Conservation (phyloP, 805 yeast genomes). For the Ogataea philodendri region DNA sequence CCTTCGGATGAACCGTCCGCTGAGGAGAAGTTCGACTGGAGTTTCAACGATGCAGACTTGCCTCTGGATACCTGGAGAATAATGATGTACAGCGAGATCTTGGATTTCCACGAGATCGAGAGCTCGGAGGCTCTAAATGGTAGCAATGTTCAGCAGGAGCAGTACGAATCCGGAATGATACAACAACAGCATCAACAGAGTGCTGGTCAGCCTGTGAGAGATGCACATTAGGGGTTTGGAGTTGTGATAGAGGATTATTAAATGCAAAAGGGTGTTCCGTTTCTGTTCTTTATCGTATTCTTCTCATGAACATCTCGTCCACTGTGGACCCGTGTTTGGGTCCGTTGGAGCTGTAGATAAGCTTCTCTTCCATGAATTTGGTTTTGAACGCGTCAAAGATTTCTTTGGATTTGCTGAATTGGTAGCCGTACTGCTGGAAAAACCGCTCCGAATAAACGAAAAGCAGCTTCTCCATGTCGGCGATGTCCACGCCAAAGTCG, state of each 20-base stretch:
- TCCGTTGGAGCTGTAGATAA: constrained; percentile 15
- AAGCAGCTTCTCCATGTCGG: constrained; percentile 35
- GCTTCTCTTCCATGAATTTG: constrained; percentile 35
- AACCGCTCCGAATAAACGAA: constrained; percentile 34
- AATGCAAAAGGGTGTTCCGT: no score
- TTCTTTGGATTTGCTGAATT: constrained; percentile 29
- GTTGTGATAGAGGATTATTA: constrained; percentile 4
- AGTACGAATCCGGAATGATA: constrained; percentile 24
- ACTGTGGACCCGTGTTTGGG: constrained; percentile 15
- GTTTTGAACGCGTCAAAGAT: constrained; percentile 31
- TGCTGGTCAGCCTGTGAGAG: constrained; percentile 9
- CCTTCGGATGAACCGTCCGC: constrained; percentile 97
- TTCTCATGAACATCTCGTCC: constrained; percentile 25
- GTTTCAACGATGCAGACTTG: constrained; percentile 94
- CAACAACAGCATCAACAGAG: constrained; percentile 27
- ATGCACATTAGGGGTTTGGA: constrained; percentile 4
- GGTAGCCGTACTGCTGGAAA: constrained; percentile 27
- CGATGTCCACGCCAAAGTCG: constrained; percentile 20
- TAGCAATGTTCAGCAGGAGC: constrained; percentile 18
- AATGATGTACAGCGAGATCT: constrained; percentile 97
- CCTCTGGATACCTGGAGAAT: constrained; percentile 99
- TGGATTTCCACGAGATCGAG: constrained; percentile 92
- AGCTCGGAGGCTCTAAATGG: constrained; percentile 32
- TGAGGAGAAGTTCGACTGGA: constrained; percentile 93
- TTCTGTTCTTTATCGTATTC: constrained; percentile 13